Evolutionary conservation across 2,329 filamentous ascomycete species (phyloP).

Genomic region (Incumbomyces lentus): DNA sequence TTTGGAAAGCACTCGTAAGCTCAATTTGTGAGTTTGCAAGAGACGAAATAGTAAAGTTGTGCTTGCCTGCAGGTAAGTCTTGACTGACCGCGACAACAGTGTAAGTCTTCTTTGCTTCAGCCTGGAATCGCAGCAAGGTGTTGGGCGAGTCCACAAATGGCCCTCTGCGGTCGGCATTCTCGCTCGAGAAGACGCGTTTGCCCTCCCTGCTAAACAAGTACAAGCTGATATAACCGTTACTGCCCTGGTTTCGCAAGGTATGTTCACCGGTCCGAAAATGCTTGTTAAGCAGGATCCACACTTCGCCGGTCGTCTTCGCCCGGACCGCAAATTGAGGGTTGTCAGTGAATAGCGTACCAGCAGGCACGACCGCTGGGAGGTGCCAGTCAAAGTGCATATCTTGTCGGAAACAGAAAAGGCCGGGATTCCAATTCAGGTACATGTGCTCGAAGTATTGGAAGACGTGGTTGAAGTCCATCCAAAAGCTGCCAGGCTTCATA

Average conservation of each 20-base stretch:
- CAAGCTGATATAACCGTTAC: constrained; percentile 75
- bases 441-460: constrained; percentile 89
- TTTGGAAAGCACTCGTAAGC: constrained; percentile 52
- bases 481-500: constrained; percentile 63
- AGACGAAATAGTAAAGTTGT: constrained; percentile 79
- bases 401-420: constrained; percentile 67
- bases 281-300: constrained; percentile 78
- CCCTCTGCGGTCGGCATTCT: constrained; percentile 60
- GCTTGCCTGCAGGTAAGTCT: constrained; percentile 59
- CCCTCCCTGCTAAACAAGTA: constrained; percentile 67
- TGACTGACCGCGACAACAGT: constrained; percentile 68
- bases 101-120: constrained; percentile 41
- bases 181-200: constrained; percentile 61
- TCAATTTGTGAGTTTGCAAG: constrained; percentile 58
- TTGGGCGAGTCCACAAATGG: constrained; percentile 94
- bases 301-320: constrained; percentile 45
- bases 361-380: constrained; percentile 30
- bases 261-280: constrained; percentile 68
- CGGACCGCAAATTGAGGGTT: constrained; percentile 52
- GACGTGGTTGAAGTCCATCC: constrained; percentile 82
- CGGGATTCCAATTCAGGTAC: constrained; percentile 95
- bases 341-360: constrained; percentile 37
- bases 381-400: constrained; percentile 88
- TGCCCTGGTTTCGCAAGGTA: constrained; percentile 37
- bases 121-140: constrained; percentile 67